Evolutionary conservation across 345 rosid genomes (phyloP), one percentile per base, ranked within the genome.

Genomic region (Boechera divaricarpa): DNA sequence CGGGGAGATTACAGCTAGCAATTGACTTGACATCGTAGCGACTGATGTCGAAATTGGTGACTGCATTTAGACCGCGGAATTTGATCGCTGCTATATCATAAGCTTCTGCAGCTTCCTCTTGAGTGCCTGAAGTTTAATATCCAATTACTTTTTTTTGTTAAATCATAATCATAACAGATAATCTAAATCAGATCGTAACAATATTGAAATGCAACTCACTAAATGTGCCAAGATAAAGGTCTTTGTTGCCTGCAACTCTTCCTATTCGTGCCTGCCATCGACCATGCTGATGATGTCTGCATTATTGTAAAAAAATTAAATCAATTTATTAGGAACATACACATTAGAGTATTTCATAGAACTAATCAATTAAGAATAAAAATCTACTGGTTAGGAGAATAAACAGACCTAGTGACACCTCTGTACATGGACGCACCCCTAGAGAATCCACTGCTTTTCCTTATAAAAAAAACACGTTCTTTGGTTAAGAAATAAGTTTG

Each of bases 251-350:
- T 0, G 98, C 98, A 36, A 94, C 98, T 81, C 98, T 85, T 9
- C 98, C 98, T 0, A 94, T 94, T 65, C 98, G 88, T 36, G 98
- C 98, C 74, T 94, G 98, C 98, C 98, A 94, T 66, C 98, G 74
- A 67, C 98, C 98, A 59, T 94, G 98, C 80, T 94, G 98, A 86
- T 94, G 98, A 69, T 94, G 98, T 83, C 97, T 94, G 70, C 78
- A 52, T 69, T 48, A 39, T 68, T 6, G 8, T 26, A 33, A 10
- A 26, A 35, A 35, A 2, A 5, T 33, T 49, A 1, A 10, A 42
- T 1, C 38, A 36, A 26, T 41, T 21, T 18, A 13, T 2, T n/a
- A 51, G 1, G n/a, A 66, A 39, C 67, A 42, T 31, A 3, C 11
- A 10, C 24, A 44, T 44, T 63, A 45, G 11, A 70, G n/a, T 18